phyloP scores from a whole-genome alignment of 768 basidiomycete genomes.

The Auricularia sp. region DNA sequence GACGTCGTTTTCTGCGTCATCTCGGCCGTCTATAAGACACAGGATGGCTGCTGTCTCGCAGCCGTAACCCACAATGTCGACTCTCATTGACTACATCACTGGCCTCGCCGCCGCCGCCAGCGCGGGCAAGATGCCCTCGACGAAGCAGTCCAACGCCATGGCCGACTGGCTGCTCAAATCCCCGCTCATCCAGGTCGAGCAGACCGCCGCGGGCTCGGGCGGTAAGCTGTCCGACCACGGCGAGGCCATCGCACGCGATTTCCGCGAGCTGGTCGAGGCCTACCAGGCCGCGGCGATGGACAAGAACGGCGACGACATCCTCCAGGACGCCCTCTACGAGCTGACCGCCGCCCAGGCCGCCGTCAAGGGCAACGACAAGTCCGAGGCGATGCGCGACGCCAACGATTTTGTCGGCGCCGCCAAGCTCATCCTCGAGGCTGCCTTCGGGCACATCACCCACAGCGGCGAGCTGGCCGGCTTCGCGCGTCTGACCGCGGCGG shows the following conservation, averaged over 20 bases:
- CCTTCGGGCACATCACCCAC: constrained; percentile 40
- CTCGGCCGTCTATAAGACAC: no score
- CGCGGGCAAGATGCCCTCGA: constrained; percentile 61
- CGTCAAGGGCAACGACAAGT: constrained; percentile 23
- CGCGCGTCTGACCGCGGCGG: constrained; percentile 51
- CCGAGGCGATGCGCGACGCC: constrained; percentile 42
- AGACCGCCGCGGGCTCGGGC: constrained; percentile 24
- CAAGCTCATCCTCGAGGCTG: constrained; percentile 38
- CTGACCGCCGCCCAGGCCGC: constrained; percentile 41
- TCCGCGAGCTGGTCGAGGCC: constrained; percentile 45
- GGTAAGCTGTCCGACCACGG: constrained; percentile 49
- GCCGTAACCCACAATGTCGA: background rate
- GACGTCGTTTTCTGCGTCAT: no score
- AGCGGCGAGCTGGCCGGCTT: constrained; percentile 56
- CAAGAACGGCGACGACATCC: constrained; percentile 57
- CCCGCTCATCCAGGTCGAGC: constrained; percentile 23
- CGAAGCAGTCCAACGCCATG: constrained; percentile 42
- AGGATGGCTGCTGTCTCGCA: no score
- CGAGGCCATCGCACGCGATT: constrained; percentile 36
- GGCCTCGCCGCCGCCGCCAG: constrained; percentile 57
- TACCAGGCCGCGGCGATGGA: constrained; percentile 43
- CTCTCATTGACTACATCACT: constrained; percentile 50
- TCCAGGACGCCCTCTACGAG: constrained; percentile 62
- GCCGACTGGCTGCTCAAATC: constrained; percentile 39
- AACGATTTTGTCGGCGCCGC: constrained; percentile 40